Evolutionary conservation across 257 asterid species (phyloP).

Genomic region (Asclepias syriaca): DNA sequence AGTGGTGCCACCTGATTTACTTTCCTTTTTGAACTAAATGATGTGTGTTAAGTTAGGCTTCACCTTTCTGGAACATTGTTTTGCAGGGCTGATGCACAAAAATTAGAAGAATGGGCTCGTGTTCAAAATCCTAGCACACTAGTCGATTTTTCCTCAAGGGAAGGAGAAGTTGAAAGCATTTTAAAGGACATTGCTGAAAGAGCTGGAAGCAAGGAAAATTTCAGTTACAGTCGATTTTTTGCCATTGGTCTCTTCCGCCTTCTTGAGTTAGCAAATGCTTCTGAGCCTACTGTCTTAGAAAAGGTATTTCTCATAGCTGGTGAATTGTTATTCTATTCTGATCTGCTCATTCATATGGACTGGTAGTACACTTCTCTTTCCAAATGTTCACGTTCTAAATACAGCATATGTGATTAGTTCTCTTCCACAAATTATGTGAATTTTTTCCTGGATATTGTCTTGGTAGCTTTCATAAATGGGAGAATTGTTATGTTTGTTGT

Average conservation of each 20-base stretch:
- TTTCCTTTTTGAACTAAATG: neutral
- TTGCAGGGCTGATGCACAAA: slow-evolving; percentile 75
- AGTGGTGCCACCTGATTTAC: neutral
- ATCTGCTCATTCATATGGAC: neutral
- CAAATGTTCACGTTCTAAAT: neutral
- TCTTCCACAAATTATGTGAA: neutral
- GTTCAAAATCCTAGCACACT: slow-evolving; percentile 58
- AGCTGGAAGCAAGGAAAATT: slow-evolving; percentile 58
- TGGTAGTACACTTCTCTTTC: neutral
- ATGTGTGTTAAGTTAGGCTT: neutral
- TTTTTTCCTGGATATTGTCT: neutral
- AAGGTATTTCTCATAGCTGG: slow-evolving; percentile 41
- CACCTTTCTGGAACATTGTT: neutral
- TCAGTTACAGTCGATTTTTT: slow-evolving; percentile 90
- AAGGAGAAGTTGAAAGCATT: slow-evolving; percentile 70
- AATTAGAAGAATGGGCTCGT: slow-evolving; percentile 90
- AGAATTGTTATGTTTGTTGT: neutral
- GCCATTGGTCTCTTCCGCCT: slow-evolving; percentile 93
- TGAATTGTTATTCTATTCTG: neutral
- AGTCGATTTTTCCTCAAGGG: slow-evolving; percentile 70
- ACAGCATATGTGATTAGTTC: neutral
- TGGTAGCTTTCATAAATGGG: neutral
- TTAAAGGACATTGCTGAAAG: slow-evolving; percentile 79
- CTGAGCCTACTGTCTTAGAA: slow-evolving; percentile 73
- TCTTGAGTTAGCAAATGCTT: slow-evolving; percentile 83